Conservation (phyloP, 2,329 filamentous ascomycete genomes). For the Bimuria novae-zelandiae region DNA sequence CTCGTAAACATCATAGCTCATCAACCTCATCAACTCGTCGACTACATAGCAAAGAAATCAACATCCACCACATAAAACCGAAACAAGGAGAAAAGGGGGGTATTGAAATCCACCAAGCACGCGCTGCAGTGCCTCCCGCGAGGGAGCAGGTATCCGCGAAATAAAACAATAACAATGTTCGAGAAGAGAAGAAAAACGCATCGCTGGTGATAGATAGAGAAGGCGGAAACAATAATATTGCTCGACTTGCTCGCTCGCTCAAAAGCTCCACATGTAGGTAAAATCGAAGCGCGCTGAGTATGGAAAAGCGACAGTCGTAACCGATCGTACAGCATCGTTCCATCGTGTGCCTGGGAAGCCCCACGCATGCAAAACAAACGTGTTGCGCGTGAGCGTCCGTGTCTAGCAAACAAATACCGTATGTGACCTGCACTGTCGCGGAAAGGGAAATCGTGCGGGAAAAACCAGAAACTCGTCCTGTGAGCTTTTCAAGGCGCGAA, state of each 20-base stretch:
- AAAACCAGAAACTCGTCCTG: slow-evolving; percentile 9
- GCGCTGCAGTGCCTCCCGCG: slow-evolving; percentile 13
- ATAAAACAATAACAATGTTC: slow-evolving; percentile 11
- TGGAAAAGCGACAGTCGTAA: slow-evolving; percentile 13
- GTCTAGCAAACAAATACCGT: slow-evolving; percentile 45
- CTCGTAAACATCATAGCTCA: slow-evolving; percentile 14
- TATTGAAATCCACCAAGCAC: slow-evolving; percentile 23
- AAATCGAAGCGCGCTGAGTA: slow-evolving; percentile 10
- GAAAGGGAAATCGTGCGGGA: slow-evolving; percentile 27
- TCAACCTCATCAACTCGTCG: slow-evolving; percentile 7
- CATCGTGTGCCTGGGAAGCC: slow-evolving; percentile 20
- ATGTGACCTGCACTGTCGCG: slow-evolving; percentile 41
- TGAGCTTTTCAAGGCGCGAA: slow-evolving; percentile 18
- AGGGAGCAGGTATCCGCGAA: slow-evolving; percentile 22
- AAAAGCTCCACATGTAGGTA: slow-evolving; percentile 2
- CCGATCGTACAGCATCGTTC: slow-evolving; percentile 36
- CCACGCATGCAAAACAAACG: slow-evolving; percentile 32
- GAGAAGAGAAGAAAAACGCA: slow-evolving; percentile 6
- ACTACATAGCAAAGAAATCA: slow-evolving; percentile 2
- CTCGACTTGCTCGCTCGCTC: slow-evolving; percentile 14
- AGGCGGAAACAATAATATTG: slow-evolving; percentile 4
- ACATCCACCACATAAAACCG: neutral
- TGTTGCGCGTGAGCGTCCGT: slow-evolving; percentile 43
- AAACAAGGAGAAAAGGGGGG: slow-evolving; percentile 11
- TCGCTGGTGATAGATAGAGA: slow-evolving; percentile 3